These are phyloP conservation scores for Carex arenaria DNA, from an alignment of 202 grass and related monocot genomes.

Conservation along the genomic window DNA sequence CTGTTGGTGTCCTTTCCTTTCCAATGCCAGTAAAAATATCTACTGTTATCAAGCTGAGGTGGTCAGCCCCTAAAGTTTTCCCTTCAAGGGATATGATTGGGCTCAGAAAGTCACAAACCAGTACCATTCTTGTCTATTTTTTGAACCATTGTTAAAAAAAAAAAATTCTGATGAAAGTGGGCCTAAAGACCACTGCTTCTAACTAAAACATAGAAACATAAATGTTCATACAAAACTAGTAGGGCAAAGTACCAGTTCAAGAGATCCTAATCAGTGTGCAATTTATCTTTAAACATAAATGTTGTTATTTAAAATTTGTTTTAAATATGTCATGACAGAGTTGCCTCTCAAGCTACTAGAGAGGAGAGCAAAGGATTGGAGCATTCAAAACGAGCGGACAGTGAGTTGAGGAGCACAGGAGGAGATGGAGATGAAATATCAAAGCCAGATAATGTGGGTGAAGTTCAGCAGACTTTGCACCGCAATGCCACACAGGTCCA, in stretches of 20 bases:
- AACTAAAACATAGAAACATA: too few species aligned
- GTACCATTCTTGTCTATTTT: not conserved
- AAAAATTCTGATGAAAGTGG: too few species aligned
- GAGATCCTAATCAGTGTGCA: not conserved
- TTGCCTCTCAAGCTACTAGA: conserved; percentile 5
- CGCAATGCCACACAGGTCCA: not conserved
- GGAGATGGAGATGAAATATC: conserved; percentile 15
- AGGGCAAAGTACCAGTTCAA: too few species aligned
- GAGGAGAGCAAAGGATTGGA: conserved; percentile 25
- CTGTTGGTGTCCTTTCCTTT: not conserved
- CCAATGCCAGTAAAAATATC: not conserved
- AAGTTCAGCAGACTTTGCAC: conserved; percentile 15
- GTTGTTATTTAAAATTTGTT: not conserved
- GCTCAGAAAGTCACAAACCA: not conserved
- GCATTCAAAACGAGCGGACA: not conserved
- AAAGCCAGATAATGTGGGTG: not conserved
- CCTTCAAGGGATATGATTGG: not conserved
- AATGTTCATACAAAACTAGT: too few species aligned
- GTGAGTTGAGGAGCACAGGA: conserved; percentile 12
- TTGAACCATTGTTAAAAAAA: not conserved
- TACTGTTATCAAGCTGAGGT: not conserved
- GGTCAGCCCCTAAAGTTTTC: not conserved
- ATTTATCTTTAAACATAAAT: not conserved
- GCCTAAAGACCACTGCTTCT: too few species aligned
- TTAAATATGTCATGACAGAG: not conserved